Evolutionary conservation across 805 yeast genomes (phyloP).

Genomic region (Cyberlindnera amylophila): DNA sequence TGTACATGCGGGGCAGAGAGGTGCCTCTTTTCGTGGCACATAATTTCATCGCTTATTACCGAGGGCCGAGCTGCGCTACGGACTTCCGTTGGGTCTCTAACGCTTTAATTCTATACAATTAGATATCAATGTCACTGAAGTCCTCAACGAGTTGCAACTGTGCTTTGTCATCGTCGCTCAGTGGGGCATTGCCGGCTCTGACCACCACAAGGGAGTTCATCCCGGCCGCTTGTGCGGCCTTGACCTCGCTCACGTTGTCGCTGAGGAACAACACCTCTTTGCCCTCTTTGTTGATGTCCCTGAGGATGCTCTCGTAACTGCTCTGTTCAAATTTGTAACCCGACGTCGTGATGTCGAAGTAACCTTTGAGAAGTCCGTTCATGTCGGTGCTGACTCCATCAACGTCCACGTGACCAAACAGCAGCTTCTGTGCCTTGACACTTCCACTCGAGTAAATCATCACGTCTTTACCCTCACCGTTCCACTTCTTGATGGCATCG

Average conservation of each 20-base stretch:
- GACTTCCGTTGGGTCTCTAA: too few relatives aligned
- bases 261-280: conserved; percentile 59
- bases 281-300: conserved; percentile 33
- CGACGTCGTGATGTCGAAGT: conserved; percentile 81
- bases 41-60: too few relatives aligned
- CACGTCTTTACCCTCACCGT: conserved; percentile 31
- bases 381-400: conserved; percentile 43
- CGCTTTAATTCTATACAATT: too few relatives aligned
- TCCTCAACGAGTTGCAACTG: conserved; percentile 26
- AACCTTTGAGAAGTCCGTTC: conserved; percentile 53
- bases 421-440: conserved; percentile 76
- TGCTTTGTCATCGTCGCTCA: conserved; percentile 34
- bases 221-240: conserved; percentile 69
- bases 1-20: too few relatives aligned
- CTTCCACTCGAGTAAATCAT: conserved; percentile 90
- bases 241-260: conserved; percentile 75
- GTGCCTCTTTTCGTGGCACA: too few relatives aligned
- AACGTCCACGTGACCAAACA: conserved; percentile 60
- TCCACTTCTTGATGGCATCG: conserved; percentile 45
- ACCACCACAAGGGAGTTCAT: conserved; percentile 53
- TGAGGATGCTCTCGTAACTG: conserved; percentile 58
- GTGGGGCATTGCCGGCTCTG: conserved; percentile 71
- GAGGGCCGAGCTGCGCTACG: too few relatives aligned
- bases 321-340: conserved; percentile 60
- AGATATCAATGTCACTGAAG: conserved; percentile 27